Percentiles rank a stretch among this genome's conserved stretches.
phyloP scores from a whole-genome alignment of 345 rosid species.

The Diplotaxis tenuifolia region DNA sequence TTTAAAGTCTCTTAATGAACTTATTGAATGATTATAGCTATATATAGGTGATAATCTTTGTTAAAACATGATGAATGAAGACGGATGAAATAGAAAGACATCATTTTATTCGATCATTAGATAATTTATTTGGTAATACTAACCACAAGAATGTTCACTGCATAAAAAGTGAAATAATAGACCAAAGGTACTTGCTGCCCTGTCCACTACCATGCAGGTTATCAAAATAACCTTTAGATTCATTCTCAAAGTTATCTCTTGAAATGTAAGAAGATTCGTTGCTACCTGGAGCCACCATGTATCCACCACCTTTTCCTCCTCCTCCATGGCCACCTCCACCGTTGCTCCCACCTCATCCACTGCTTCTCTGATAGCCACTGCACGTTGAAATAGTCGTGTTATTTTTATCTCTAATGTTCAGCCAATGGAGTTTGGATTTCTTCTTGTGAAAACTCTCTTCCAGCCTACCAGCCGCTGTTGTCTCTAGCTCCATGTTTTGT shows the following conservation, averaged over 20 bases:
- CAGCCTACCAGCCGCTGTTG: too few species aligned
- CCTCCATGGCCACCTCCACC: not conserved
- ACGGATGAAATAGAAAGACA: not conserved
- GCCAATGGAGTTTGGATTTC: too few species aligned
- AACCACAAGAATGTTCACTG: not conserved
- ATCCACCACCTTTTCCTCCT: constrained; percentile 3
- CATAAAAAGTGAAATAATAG: not conserved
- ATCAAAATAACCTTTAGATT: constrained; percentile 32
- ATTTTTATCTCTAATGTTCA: too few species aligned
- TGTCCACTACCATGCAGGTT: constrained; percentile 29
- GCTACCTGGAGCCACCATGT: constrained; percentile 32
- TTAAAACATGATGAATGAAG: not conserved
- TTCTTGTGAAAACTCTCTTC: too few species aligned
- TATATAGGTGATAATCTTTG: not conserved
- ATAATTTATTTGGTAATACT: not conserved
- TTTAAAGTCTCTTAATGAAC: not conserved
- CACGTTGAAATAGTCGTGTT: too few species aligned
- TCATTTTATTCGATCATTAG: constrained; percentile 15
- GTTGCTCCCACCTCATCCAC: too few species aligned
- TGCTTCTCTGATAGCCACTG: too few species aligned
- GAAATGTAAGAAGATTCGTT: constrained; percentile 23
- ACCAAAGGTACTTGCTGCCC: constrained; percentile 8
- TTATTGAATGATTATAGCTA: not conserved
- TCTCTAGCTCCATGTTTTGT: too few species aligned
- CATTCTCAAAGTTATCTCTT: constrained; percentile 24